phyloP scores from a whole-genome alignment of 2,329 filamentous ascomycete genomes.

The Plenodomus tracheiphilus region DNA sequence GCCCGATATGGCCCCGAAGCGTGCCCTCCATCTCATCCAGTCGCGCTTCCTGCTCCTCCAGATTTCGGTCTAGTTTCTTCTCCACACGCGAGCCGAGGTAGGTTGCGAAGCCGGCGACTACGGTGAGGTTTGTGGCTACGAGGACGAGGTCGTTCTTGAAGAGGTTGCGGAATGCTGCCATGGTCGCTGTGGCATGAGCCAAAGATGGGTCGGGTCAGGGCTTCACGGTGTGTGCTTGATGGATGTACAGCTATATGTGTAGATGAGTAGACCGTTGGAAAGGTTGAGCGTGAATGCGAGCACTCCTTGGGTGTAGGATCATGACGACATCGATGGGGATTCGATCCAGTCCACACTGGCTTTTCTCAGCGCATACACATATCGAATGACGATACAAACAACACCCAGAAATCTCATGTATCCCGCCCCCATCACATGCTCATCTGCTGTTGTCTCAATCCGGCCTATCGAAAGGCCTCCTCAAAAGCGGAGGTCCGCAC shows the following conservation, averaged over 20 bases:
- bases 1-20: slow-evolving; percentile 50
- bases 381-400: no score
- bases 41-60: slow-evolving; percentile 52
- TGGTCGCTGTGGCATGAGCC: background rate
- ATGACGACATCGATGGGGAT: slow-evolving; percentile 4
- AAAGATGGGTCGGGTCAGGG: background rate
- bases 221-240: background rate
- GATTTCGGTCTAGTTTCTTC: slow-evolving; percentile 42
- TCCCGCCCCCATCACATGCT: background rate
- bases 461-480: background rate
- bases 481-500: slow-evolving; percentile 13
- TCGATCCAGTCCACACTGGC: no score
- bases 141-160: slow-evolving; percentile 13
- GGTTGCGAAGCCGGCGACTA: slow-evolving; percentile 9
- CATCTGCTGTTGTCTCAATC: background rate
- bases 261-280: background rate
- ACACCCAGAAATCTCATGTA: background rate
- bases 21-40: slow-evolving; percentile 54
- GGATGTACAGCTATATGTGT: background rate
- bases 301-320: slow-evolving; percentile 1
- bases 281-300: background rate
- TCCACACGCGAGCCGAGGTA: slow-evolving; percentile 12
- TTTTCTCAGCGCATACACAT: no score
- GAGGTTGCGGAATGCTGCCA: slow-evolving; percentile 8
- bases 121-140: slow-evolving; percentile 10